Percentiles rank a stretch among this genome's conserved stretches.
Evolutionary conservation across 2,329 filamentous ascomycete species (phyloP).

Genomic region (Dothistroma septosporum): DNA sequence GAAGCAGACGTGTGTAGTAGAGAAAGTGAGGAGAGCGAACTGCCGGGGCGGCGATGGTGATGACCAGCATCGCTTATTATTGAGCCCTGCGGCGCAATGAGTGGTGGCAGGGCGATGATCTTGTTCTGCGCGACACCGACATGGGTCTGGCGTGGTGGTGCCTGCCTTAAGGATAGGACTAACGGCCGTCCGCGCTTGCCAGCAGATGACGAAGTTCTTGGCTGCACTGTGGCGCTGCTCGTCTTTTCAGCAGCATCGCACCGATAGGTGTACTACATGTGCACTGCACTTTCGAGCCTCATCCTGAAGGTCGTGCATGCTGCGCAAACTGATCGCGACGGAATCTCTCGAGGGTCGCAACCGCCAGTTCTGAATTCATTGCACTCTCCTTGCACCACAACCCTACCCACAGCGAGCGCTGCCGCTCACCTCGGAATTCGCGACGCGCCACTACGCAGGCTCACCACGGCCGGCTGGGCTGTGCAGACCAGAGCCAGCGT

Average conservation of each 20-base stretch:
- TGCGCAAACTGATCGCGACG: background rate
- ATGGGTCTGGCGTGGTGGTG: background rate
- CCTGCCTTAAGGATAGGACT: background rate
- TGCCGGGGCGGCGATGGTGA: background rate
- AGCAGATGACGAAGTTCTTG: background rate
- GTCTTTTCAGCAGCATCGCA: background rate
- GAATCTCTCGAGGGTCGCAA: background rate
- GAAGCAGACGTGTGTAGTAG: background rate
- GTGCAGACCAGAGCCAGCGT: background rate
- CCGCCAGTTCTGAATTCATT: background rate
- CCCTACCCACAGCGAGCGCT: background rate
- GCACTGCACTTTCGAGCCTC: background rate
- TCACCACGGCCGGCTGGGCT: background rate
- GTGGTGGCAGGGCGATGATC: background rate
- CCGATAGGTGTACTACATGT: too few species aligned
- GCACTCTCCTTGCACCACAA: background rate
- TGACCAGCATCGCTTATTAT: background rate
- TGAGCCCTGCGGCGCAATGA: background rate
- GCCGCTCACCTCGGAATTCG: background rate
- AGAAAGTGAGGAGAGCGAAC: background rate
- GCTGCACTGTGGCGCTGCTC: background rate
- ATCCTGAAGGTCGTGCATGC: background rate
- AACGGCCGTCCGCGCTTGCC: background rate
- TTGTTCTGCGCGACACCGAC: background rate
- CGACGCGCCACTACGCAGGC: background rate